Evolutionary conservation across 768 basidiomycete species (phyloP).

Genomic region (Gloeophyllum trabeum): DNA sequence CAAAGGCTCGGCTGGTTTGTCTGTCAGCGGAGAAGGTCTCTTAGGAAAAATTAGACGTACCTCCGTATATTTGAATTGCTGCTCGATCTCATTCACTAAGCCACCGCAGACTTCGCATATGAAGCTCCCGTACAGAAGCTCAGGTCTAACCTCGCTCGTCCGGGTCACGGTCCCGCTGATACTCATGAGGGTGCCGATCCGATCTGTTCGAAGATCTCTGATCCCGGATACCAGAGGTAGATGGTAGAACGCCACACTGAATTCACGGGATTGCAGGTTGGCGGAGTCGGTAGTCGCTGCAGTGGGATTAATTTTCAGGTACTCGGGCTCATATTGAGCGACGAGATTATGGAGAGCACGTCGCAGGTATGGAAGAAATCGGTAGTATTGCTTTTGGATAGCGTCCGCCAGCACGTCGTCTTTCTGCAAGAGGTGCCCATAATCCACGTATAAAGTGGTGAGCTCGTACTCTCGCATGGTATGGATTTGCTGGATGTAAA

Average conservation of each 20-base stretch:
- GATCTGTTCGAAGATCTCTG: constrained; percentile 84
- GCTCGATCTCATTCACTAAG: constrained; percentile 86
- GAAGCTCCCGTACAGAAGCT: constrained; percentile 88
- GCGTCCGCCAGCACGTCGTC: constrained; percentile 93
- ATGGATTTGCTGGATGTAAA: constrained; percentile 90
- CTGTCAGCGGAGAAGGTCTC: background rate
- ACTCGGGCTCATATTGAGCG: constrained; percentile 83
- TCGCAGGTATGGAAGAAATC: constrained; percentile 90
- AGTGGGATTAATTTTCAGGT: constrained; percentile 88
- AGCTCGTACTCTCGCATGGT: constrained; percentile 92
- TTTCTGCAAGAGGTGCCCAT: constrained; percentile 75
- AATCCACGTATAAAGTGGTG: constrained; percentile 96
- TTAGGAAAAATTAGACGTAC: constrained; percentile 30
- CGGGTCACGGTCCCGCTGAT: constrained; percentile 97
- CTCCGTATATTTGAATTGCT: constrained; percentile 99
- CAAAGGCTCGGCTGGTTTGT: constrained; percentile 71
- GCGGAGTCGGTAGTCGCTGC: constrained; percentile 80
- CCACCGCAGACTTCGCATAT: constrained; percentile 84
- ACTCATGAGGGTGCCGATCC: constrained; percentile 88
- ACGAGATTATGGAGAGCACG: constrained; percentile 87
- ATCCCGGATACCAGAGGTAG: constrained; percentile 92
- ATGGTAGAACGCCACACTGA: constrained; percentile 91
- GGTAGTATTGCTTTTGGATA: constrained; percentile 90
- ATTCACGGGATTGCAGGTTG: constrained; percentile 86
- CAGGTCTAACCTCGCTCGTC: constrained; percentile 95